Base-by-base conservation (phyloP, 352 stramenopile species). In the Phytophthora sp. region DNA sequence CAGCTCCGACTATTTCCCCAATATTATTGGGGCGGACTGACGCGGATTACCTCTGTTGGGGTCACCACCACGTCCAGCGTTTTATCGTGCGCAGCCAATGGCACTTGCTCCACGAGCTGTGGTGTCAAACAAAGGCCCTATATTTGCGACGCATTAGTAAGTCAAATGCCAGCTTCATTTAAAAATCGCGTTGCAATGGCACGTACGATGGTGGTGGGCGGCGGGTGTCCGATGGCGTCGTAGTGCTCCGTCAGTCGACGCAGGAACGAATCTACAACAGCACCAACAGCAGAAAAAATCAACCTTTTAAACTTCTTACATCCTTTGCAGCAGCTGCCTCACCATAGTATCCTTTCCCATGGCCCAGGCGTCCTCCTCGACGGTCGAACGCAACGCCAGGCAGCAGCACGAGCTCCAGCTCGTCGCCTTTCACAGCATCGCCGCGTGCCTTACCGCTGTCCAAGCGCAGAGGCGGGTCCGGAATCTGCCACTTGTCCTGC, bases 271-370 rank as follows among this genome's bases (percentile, higher is more conserved):
- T 94, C 86, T 93, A 52, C 54, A 72, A 23, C 58, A 51, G 51
- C 30, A 66, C 16, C 45, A 56, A 13, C 29, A 55, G 62, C 18
- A 58, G 20, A 67, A 35, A 57, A 21, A 33, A 59, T 45, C 26
- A 68, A 65, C 31, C 21, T 39, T 12, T 47, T 4, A 11, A 59
- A 2, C 9, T 9, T 27, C 16, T 41, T 27, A 8, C 50, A 15
- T 20, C 16, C n/a, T n/a, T 39, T 33, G 20, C 7, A 55, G 1
- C 9, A 36, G 46, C 20, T 54, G 5, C 27, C 71, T 44, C 46
- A 96, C 89, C 88, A 50, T 97, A 97, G 63, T 96, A 94, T 21
- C 88, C 88, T 63, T 95, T 95, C 38, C 90, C 90, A 57, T 97
- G 90, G 12, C 90, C 90, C 3, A 97, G 65, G 0, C 90, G 86